Conservation (phyloP, 192 early-diverging fungal genomes). For the Podila epicladia region DNA sequence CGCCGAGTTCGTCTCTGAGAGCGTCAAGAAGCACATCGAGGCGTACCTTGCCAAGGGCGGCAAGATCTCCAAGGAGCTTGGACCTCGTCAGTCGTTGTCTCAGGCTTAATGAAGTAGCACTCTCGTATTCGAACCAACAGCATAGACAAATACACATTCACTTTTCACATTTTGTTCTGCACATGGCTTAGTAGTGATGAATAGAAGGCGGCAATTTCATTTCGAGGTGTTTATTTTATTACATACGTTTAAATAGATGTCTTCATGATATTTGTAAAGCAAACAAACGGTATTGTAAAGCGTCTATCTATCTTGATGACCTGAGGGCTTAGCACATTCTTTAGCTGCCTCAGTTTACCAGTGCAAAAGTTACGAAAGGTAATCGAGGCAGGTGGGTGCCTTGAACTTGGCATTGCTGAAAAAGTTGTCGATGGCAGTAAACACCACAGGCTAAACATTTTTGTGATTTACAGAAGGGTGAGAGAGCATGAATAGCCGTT, state of each 20-base stretch:
- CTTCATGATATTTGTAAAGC: too few species aligned
- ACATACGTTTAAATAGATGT: too few species aligned
- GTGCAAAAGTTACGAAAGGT: neutral
- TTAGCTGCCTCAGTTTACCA: neutral
- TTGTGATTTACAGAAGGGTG: neutral
- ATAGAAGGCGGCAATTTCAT: too few species aligned
- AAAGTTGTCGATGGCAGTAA: neutral
- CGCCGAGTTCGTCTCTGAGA: constrained; percentile 67
- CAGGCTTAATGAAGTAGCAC: neutral
- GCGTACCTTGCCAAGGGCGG: constrained; percentile 59
- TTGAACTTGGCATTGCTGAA: neutral
- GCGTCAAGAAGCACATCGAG: constrained; percentile 60
- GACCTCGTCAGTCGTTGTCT: neutral
- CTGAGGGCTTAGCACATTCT: neutral
- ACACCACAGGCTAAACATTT: neutral
- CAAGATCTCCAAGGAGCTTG: constrained; percentile 19
- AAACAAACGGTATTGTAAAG: too few species aligned
- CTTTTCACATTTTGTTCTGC: neutral
- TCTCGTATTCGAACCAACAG: neutral
- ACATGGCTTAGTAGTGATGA: too few species aligned
- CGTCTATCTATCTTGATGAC: neutral
- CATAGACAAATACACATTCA: neutral
- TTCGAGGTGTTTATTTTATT: too few species aligned
- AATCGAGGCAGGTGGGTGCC: neutral
- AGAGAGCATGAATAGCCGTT: neutral